Percentiles rank a stretch among this genome's conserved stretches.
phyloP scores from a whole-genome alignment of 2,329 filamentous ascomycete species.

The Furcasterigmium sp. region DNA sequence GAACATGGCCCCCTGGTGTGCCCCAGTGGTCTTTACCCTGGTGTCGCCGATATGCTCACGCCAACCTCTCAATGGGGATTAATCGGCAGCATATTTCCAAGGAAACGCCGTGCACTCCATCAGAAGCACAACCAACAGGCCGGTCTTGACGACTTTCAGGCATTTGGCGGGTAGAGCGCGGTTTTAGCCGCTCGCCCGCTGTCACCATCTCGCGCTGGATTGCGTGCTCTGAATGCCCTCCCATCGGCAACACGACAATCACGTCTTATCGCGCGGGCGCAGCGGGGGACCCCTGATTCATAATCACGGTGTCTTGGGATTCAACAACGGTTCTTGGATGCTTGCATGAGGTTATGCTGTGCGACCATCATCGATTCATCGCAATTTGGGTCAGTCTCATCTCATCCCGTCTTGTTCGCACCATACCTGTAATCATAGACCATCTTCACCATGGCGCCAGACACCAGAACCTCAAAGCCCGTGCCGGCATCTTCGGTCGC shows the following conservation, averaged over 20 bases:
- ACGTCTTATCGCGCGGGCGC: neutral
- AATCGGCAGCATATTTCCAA: too few relatives aligned
- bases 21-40: too few relatives aligned
- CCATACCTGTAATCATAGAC: too few relatives aligned
- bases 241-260: neutral
- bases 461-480: neutral
- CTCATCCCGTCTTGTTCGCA: too few relatives aligned
- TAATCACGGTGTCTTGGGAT: neutral
- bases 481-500: conserved; percentile 2
- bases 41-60: too few relatives aligned
- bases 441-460: too few relatives aligned
- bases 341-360: neutral
- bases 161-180: too few relatives aligned
- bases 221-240: neutral
- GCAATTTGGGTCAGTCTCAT: neutral
- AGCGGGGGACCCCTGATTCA: neutral
- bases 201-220: neutral
- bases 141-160: too few relatives aligned
- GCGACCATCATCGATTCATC: neutral
- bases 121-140: too few relatives aligned
- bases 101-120: too few relatives aligned
- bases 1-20: too few relatives aligned
- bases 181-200: neutral
- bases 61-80: too few relatives aligned
- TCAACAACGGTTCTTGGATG: neutral